A percentile compares a stretch with the other conserved stretches of the same genome.
These are phyloP conservation scores for Kluyveromyces sp. DNA, from an alignment of 1,139 yeast species.

Conservation along the genomic window DNA sequence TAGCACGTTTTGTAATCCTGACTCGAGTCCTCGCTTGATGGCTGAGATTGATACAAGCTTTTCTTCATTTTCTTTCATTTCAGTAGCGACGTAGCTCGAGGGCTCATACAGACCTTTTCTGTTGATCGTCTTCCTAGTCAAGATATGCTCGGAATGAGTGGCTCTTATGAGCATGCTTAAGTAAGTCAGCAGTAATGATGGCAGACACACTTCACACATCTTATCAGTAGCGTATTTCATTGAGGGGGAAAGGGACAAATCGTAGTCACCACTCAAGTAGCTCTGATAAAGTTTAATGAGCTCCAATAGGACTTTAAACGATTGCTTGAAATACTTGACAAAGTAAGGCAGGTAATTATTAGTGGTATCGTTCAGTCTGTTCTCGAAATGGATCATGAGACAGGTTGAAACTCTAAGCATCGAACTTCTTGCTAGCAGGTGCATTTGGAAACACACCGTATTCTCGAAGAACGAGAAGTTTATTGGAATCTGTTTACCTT, in stretches of 20 bases:
- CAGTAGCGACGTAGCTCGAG: not conserved
- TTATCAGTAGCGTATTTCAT: constrained; percentile 21
- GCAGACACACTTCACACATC: constrained; percentile 21
- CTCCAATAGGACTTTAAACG: constrained; percentile 16
- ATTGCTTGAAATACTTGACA: constrained; percentile 19
- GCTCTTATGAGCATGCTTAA: constrained; percentile 22
- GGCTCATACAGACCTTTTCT: constrained; percentile 8
- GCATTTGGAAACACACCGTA: constrained; percentile 18
- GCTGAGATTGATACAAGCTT: constrained; percentile 18
- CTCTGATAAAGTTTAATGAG: constrained; percentile 18
- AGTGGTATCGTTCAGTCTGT: constrained; percentile 10
- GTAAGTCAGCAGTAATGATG: constrained; percentile 20
- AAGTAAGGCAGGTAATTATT: constrained; percentile 18
- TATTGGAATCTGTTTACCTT: constrained; percentile 8
- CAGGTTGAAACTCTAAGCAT: constrained; percentile 25
- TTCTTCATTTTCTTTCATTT: constrained; percentile 8
- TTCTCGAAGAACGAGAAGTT: constrained; percentile 12
- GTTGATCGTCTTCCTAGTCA: constrained; percentile 7
- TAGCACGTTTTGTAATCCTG: constrained; percentile 19
- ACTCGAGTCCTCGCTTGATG: constrained; percentile 20
- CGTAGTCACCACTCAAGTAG: constrained; percentile 19
- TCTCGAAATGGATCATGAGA: constrained; percentile 26
- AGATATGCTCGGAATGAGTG: constrained; percentile 18
- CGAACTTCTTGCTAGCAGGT: constrained; percentile 20
- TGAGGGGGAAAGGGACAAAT: constrained; percentile 13